These are phyloP conservation scores for Edaphochlamys debaryana DNA, from an alignment of 139 green algal species.

Conservation along the genomic window DNA sequence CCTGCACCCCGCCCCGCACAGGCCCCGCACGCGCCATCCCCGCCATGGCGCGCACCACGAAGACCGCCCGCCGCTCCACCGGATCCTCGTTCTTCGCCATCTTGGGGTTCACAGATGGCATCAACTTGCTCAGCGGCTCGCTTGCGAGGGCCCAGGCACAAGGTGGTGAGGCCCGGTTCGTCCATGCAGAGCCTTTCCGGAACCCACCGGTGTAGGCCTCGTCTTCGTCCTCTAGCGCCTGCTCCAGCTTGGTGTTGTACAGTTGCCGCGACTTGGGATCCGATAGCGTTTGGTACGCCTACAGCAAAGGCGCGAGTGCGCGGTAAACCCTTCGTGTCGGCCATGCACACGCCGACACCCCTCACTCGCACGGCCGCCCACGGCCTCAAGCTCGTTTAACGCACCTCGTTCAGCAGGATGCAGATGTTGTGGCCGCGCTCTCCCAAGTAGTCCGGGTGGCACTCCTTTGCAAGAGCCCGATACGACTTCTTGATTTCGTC, in stretches of 20 bases:
- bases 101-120: constrained; percentile 57
- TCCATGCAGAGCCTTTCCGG: too few relatives aligned
- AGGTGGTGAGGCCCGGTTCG: too few relatives aligned
- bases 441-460: constrained; percentile 77
- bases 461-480: constrained; percentile 69
- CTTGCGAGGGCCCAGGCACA: constrained; percentile 45
- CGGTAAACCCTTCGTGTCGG: background rate
- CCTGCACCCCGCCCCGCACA: too few relatives aligned
- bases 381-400: too few relatives aligned
- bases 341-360: too few relatives aligned
- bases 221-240: constrained; percentile 66
- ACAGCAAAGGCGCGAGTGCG: background rate
- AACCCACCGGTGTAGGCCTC: constrained; percentile 78
- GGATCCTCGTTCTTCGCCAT: constrained; percentile 79
- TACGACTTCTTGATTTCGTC: constrained; percentile 87
- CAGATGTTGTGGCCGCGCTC: constrained; percentile 86
- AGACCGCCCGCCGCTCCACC: constrained; percentile 77
- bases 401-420: constrained; percentile 88
- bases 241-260: constrained; percentile 79
- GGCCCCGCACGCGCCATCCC: too few relatives aligned
- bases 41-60: constrained; percentile 84
- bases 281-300: constrained; percentile 68
- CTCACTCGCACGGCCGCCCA: too few relatives aligned
- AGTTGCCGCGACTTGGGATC: constrained; percentile 47
- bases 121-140: constrained; percentile 82